Base-by-base conservation (phyloP, 129 eudicot genomes). In the Centrapalus pauciflorus region DNA sequence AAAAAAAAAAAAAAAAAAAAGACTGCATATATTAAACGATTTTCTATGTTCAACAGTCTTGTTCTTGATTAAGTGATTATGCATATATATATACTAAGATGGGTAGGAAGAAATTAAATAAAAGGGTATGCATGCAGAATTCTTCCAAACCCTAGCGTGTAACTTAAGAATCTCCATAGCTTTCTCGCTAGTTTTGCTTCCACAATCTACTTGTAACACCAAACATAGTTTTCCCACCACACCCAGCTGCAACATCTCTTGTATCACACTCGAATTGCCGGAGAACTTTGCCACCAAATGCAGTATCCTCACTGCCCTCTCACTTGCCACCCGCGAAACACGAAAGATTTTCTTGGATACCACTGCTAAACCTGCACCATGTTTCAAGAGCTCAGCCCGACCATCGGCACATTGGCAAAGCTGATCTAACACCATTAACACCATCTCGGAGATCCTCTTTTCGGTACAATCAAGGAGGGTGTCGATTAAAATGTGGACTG, bases 211-310 rank as follows among this genome's bases (percentile, higher is more conserved):
- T 58, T 87, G 90, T 29, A 79, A 52, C 58, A 87, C 68, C 51
- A 81, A 50, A 19, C 81, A 78, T 46, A 87, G 72, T 66, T 87
- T 87, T 17, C 81, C 67, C 67, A 78, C 95, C 72, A 87, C 83
- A 10, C 95, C 95, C 8, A 87, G 2, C 68, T 84, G 80, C 85
- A 84, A 20, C 95, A 87, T 87, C 63, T 87, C 95, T 16, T 78
- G 85, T 29, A 84, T 13, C 51, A 83, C 87, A 58, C 34, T 71
- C 13, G 70, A 12, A 5, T 52, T 80, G 0, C 78, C 89, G 1
- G 84, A 81, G 17, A 58, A 87, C 60, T 66, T 83, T 0, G 81
- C 68, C 2, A 87, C 58, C 30, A 80, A 69, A 71, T 51, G 65
- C 40, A 87, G 35, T 24, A 84, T 73, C 76, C 70, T 76, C 51